Evolutionary conservation across 225 moss, liverwort and hornwort species (phyloP).

Genomic region (Marchantia polymorpha): DNA sequence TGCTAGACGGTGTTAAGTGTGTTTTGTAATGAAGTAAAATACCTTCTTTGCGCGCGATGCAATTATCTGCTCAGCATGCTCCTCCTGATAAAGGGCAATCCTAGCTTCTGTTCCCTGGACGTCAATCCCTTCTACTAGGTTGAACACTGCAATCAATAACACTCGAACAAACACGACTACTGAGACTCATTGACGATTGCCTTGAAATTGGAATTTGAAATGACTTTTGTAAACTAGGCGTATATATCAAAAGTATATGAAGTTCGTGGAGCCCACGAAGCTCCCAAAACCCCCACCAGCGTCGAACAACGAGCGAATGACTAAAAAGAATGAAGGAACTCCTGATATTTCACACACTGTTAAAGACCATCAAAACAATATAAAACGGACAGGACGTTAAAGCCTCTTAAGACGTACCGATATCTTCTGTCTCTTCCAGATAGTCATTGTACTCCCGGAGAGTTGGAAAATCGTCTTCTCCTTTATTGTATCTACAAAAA

Average conservation of each 20-base stretch:
- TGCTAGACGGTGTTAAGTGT: no score
- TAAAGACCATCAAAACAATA: no score
- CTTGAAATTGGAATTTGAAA: no score
- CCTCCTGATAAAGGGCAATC: slow-evolving; percentile 42
- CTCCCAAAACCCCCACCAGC: no score
- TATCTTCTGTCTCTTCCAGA: slow-evolving; percentile 79
- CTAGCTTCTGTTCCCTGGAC: slow-evolving; percentile 44
- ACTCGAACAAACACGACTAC: neutral
- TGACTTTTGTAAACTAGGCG: no score
- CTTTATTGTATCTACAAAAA: slow-evolving; percentile 58
- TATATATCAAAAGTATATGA: no score
- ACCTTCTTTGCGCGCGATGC: slow-evolving; percentile 42
- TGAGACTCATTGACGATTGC: no score
- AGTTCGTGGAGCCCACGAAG: no score
- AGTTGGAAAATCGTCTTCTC: slow-evolving; percentile 72
- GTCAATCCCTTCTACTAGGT: slow-evolving; percentile 41
- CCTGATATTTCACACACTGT: no score
- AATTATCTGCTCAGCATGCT: slow-evolving; percentile 48
- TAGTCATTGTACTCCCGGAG: slow-evolving; percentile 89
- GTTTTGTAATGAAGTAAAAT: neutral
- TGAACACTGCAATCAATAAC: slow-evolving; percentile 27
- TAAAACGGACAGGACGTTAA: no score
- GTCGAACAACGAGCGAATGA: no score
- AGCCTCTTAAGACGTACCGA: slow-evolving; percentile 20
- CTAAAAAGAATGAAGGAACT: no score